phyloP scores from a whole-genome alignment of 495 filamentous ascomycete genomes.

The Jackrogersella minutella region DNA sequence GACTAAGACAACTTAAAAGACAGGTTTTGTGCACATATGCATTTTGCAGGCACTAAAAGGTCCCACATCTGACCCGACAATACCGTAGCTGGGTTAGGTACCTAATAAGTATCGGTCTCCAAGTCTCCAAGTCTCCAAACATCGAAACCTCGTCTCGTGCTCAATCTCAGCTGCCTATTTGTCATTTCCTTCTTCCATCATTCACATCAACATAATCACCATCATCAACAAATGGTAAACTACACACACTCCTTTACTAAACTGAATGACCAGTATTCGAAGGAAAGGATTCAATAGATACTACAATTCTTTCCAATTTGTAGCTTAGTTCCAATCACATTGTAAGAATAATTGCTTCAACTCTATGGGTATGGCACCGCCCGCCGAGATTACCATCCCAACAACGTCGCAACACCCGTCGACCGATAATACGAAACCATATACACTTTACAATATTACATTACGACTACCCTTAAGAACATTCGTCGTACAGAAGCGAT shows the following conservation, averaged over 20 bases:
- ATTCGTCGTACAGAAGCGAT: conserved; percentile 88
- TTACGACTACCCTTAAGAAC: conserved; percentile 87
- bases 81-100: too few species aligned
- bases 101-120: too few species aligned
- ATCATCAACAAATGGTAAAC: conserved; percentile 13
- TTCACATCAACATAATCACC: too few species aligned
- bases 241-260: too few species aligned
- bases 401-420: conserved; percentile 67
- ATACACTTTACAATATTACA: conserved; percentile 92
- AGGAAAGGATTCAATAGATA: not conserved
- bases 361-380: conserved; percentile 68
- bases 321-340: not conserved
- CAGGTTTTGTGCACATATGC: too few species aligned
- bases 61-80: conserved; percentile 24
- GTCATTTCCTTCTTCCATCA: conserved; percentile 2
- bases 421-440: conserved; percentile 68
- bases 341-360: conserved; percentile 2
- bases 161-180: conserved; percentile 5
- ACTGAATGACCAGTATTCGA: too few species aligned
- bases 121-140: too few species aligned
- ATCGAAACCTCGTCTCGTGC: conserved; percentile 34
- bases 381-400: conserved; percentile 83
- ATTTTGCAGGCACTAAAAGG: too few species aligned
- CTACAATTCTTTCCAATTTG: not conserved
- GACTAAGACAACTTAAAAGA: not conserved